phyloP scores from a whole-genome alignment of 2,329 filamentous ascomycete genomes.

The Apiospora rasikravindrae region DNA sequence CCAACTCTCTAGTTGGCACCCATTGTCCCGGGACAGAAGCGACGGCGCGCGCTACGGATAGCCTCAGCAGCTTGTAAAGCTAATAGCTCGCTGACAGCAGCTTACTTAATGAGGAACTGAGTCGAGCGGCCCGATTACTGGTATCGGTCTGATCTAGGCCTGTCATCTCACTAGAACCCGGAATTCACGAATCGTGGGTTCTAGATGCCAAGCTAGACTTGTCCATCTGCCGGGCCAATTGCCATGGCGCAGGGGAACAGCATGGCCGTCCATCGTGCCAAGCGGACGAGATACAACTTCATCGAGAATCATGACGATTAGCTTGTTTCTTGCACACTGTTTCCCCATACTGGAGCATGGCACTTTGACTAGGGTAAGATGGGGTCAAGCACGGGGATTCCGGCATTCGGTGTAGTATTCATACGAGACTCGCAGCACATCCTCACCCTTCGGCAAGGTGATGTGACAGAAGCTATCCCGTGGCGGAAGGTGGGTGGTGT shows the following conservation, averaged over 20 bases:
- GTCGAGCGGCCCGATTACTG: not conserved
- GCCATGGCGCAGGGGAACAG: not conserved
- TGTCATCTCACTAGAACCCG: not conserved
- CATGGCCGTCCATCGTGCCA: not conserved
- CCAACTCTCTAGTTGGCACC: not conserved
- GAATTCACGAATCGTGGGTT: not conserved
- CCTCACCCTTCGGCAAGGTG: not conserved
- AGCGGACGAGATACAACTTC: not conserved
- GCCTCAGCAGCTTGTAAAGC: not conserved
- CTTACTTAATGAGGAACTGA: too few species aligned
- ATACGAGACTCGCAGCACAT: not conserved
- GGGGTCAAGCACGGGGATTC: not conserved
- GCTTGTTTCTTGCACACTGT: not conserved
- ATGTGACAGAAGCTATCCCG: not conserved
- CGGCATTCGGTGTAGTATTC: constrained; percentile 1
- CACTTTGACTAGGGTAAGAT: not conserved
- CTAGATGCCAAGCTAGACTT: not conserved
- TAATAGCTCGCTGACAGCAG: too few species aligned
- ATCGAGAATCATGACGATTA: not conserved
- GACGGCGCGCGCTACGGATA: not conserved
- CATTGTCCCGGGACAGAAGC: not conserved
- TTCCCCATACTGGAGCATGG: not conserved
- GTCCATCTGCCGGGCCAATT: not conserved
- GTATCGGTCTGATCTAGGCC: not conserved
- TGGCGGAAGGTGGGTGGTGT: not conserved